Evolutionary conservation across 2,329 filamentous ascomycete genomes (phyloP).

Genomic region (Sarocladiaceae sp.): DNA sequence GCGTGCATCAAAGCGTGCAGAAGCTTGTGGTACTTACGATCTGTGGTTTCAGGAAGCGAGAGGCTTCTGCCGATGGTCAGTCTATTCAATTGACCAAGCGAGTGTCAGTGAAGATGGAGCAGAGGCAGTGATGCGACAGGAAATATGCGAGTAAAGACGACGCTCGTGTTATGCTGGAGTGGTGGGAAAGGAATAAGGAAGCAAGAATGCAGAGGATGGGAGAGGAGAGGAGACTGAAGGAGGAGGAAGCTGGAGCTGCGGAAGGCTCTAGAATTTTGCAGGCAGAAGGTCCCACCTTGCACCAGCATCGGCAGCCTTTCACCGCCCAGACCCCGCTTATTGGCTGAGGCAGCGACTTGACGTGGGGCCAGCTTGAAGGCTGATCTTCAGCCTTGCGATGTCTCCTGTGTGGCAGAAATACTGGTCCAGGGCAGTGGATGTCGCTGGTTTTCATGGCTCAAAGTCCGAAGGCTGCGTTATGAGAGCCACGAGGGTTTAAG

Average conservation of each 20-base stretch:
- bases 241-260: constrained; percentile 6
- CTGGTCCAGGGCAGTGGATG: not conserved
- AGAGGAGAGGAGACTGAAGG: not conserved
- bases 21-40: constrained; percentile 6
- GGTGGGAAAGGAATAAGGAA: not conserved
- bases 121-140: too few species aligned
- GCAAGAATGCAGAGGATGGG: not conserved
- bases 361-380: not conserved
- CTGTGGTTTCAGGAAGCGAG: not conserved
- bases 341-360: not conserved
- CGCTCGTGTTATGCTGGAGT: too few species aligned
- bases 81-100: not conserved
- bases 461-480: too few species aligned
- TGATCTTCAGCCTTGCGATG: constrained; percentile 1
- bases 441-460: not conserved
- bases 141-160: too few species aligned
- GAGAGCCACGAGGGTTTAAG: too few species aligned
- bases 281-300: not conserved
- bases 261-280: constrained; percentile 9
- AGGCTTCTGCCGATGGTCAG: not conserved
- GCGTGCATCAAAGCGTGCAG: too few species aligned
- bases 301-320: constrained; percentile 8
- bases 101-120: not conserved
- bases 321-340: constrained; percentile 5
- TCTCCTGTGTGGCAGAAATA: not conserved